Conservation (phyloP, 2,329 filamentous ascomycete species). For the Fusarium acutatum region DNA sequence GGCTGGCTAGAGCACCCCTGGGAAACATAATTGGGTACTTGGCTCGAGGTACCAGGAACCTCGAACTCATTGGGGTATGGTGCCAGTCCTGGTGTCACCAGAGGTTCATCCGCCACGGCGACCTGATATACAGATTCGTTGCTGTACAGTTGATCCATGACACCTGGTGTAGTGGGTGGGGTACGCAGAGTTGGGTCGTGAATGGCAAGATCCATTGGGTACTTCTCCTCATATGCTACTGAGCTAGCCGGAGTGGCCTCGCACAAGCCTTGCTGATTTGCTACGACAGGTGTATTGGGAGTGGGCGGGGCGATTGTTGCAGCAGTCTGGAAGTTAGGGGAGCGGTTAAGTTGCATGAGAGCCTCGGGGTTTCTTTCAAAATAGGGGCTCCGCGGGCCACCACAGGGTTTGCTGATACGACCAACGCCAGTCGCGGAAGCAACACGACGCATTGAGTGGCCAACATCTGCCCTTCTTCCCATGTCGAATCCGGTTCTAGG, state of each 20-base stretch:
- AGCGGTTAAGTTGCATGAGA: slow-evolving; percentile 54
- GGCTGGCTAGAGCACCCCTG: slow-evolving; percentile 55
- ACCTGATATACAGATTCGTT: slow-evolving; percentile 52
- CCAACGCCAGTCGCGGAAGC: slow-evolving; percentile 58
- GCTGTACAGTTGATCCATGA: slow-evolving; percentile 53
- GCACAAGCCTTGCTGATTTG: slow-evolving; percentile 48
- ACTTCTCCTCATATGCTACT: slow-evolving; percentile 45
- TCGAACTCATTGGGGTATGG: slow-evolving; percentile 59
- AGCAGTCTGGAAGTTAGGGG: slow-evolving; percentile 52
- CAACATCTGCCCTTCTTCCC: slow-evolving; percentile 54
- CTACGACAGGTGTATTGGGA: slow-evolving; percentile 57
- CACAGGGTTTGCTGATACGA: slow-evolving; percentile 45
- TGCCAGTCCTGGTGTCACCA: slow-evolving; percentile 58
- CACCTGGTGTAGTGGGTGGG: slow-evolving; percentile 62
- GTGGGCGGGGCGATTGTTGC: slow-evolving; percentile 58
- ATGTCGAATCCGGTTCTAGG: slow-evolving; percentile 60
- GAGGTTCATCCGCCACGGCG: slow-evolving; percentile 56
- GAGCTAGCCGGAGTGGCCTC: slow-evolving; percentile 51
- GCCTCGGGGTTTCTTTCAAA: slow-evolving; percentile 57
- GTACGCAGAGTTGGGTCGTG: slow-evolving; percentile 60
- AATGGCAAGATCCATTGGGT: slow-evolving; percentile 41
- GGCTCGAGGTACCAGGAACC: slow-evolving; percentile 50
- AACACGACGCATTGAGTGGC: slow-evolving; percentile 62
- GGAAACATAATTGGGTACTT: slow-evolving; percentile 56
- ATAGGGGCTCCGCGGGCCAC: slow-evolving; percentile 49